Percentiles rank a stretch among this genome's conserved stretches.
Conservation (phyloP, 768 basidiomycete genomes). For the Trametes cinnabarina region DNA sequence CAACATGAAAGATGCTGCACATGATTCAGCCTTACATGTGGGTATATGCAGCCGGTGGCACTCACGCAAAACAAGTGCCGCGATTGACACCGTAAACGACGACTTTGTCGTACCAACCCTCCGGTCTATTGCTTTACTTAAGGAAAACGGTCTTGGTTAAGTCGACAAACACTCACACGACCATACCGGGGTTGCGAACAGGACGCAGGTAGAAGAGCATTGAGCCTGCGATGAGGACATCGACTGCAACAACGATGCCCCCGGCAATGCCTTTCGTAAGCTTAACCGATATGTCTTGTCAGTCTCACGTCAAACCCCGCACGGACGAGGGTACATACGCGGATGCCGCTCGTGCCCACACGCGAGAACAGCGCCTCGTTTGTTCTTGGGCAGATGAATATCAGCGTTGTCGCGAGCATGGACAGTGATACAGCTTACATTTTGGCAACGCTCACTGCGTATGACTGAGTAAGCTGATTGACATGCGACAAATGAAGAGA, state of each 20-base stretch:
- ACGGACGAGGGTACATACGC: background rate
- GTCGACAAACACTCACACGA: background rate
- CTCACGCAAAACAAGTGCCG: slow-evolving; percentile 24
- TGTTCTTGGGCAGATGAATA: background rate
- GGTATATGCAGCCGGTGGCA: background rate
- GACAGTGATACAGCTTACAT: background rate
- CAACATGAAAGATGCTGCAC: background rate
- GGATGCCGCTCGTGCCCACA: slow-evolving; percentile 13
- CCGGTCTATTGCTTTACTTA: background rate
- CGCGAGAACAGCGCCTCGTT: slow-evolving; percentile 13
- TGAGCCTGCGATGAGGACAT: slow-evolving; percentile 17
- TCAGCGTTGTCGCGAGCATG: background rate
- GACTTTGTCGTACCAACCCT: slow-evolving; percentile 14
- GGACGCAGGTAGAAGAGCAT: slow-evolving; percentile 20
- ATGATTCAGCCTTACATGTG: no score
- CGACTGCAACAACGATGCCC: slow-evolving; percentile 12
- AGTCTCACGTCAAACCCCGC: background rate
- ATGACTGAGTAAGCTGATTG: background rate
- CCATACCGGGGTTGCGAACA: slow-evolving; percentile 19
- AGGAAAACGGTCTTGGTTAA: background rate
- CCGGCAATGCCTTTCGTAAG: slow-evolving; percentile 13
- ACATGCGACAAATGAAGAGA: background rate
- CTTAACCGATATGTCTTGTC: background rate
- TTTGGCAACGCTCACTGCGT: background rate
- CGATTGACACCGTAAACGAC: slow-evolving; percentile 23